A percentile compares a stretch with the other conserved stretches of the same genome.
Conservation (phyloP, 805 yeast genomes). For the Starmerella sp. region DNA sequence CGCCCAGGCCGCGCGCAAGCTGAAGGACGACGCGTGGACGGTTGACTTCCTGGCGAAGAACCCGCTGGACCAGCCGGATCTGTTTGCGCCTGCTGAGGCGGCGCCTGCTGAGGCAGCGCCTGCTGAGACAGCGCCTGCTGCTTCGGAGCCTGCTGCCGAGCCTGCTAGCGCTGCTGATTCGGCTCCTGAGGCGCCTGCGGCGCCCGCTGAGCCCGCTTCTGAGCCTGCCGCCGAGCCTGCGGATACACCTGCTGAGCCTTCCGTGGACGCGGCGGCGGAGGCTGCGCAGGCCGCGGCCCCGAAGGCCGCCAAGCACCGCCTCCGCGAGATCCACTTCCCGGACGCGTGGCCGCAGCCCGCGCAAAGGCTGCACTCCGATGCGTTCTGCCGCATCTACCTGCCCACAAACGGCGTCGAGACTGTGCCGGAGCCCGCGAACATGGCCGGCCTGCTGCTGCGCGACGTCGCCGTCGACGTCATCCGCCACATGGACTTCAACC, state of each 20-base stretch:
- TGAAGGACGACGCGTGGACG: conserved; percentile 21
- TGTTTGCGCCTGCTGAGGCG: neutral
- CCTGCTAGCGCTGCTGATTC: neutral
- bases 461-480: conserved; percentile 68
- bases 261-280: neutral
- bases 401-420: conserved; percentile 47
- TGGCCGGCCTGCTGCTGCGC: conserved; percentile 52
- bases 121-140: neutral
- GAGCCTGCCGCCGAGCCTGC: neutral
- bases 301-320: conserved; percentile 17
- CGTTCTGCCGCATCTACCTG: conserved; percentile 14
- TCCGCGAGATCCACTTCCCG: conserved; percentile 31
- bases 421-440: conserved; percentile 42
- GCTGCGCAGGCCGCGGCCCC: neutral
- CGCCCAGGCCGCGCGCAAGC: conserved; percentile 16
- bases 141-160: neutral
- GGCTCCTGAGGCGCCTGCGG: neutral
- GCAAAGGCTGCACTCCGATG: conserved; percentile 4
- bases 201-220: neutral
- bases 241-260: neutral
- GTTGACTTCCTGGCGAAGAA: conserved; percentile 19
- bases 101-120: neutral
- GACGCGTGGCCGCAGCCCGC: conserved; percentile 7
- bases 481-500: conserved; percentile 75
- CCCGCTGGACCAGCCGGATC: conserved; percentile 6